Base-by-base conservation (phyloP, 805 yeast genomes). In the Kregervanrija fluxuum region DNA sequence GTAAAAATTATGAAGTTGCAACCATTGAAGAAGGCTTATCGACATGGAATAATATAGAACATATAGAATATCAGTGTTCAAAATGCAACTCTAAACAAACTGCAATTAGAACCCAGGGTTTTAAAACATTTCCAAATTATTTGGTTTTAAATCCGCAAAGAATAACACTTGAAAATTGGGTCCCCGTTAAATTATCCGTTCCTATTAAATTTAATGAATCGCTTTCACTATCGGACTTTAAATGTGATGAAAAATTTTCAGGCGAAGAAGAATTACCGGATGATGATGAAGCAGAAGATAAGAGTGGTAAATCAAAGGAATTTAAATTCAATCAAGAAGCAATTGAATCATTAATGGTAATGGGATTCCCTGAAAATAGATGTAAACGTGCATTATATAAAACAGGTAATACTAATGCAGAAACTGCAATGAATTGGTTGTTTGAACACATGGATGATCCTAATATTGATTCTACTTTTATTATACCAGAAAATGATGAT, bases 401-500 rank as follows among this genome's bases (percentile, higher is more conserved):
- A 15, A 87, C 95, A 0, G 91, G 88, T 0, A 89, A 89, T 54
- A 51, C 62, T 0, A 67, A 62, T 37, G 50, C 59, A 0, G 97
- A 91, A 50, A 71, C 72, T 5, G 96, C 97, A 0, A 80, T 85
- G 85, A 85, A 87, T 54, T 87, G 97, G 95, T 60, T 93, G 5
- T 82, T 93, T 57, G 84, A 75, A 15, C 95, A 90, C 57, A 78
- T 88, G 82, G 97, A 90, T 17, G 96, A 87, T 60, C 59, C 80
- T 1, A 84, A 77, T 54, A 74, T 90, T 37, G 95, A 90, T 59
- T 78, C 65, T 6, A 83, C 86, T 1, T 70, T 84, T 17, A 64
- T 52, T 1, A 55, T 64, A 2, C 66, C 69, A 8, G 35, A 39
- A 5, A 10, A 35, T 30, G 39, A 50, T 16, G 6, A 33, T 28